Conservation (phyloP, 345 rosid species). For the Nasturtium officinale region DNA sequence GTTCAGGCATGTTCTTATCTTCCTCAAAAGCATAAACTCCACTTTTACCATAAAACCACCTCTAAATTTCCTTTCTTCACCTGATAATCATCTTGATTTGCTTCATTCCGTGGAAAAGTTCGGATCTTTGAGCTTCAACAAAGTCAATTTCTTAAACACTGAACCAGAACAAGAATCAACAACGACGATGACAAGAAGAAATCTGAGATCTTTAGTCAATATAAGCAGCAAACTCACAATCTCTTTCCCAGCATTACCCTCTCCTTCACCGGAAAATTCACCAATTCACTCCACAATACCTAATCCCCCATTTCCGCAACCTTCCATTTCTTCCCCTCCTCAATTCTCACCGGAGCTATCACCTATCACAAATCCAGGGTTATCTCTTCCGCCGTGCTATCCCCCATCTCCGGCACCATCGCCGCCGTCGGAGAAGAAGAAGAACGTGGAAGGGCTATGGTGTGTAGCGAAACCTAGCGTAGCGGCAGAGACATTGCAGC, state of each 20-base stretch:
- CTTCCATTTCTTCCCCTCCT: conserved; percentile 30
- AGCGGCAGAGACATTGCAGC: conserved; percentile 60
- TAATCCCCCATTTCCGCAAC: conserved; percentile 11
- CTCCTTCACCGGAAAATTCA: conserved; percentile 52
- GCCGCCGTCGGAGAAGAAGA: conserved; percentile 10
- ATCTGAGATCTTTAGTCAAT: conserved; percentile 47
- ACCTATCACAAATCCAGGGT: conserved; percentile 29
- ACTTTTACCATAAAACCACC: conserved; percentile 57
- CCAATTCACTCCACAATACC: conserved; percentile 44
- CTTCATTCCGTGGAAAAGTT: conserved; percentile 45
- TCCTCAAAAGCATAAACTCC: conserved; percentile 56
- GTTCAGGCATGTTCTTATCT: conserved; percentile 46
- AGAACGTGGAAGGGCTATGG: conserved; percentile 57
- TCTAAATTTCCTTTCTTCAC: conserved; percentile 43
- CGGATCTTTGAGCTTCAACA: conserved; percentile 48
- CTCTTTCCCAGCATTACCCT: conserved; percentile 54
- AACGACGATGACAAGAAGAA: conserved; percentile 43
- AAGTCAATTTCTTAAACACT: conserved; percentile 53
- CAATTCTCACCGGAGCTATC: conserved; percentile 46
- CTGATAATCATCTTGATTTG: conserved; percentile 42
- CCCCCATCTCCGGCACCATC: conserved; percentile 28
- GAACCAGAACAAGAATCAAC: conserved; percentile 24
- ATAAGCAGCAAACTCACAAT: conserved; percentile 35
- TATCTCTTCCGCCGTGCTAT: conserved; percentile 48
- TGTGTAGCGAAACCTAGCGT: conserved; percentile 79